Evolutionary conservation across 2,329 filamentous ascomycete genomes (phyloP).

Genomic region (Aureobasidium sp.): DNA sequence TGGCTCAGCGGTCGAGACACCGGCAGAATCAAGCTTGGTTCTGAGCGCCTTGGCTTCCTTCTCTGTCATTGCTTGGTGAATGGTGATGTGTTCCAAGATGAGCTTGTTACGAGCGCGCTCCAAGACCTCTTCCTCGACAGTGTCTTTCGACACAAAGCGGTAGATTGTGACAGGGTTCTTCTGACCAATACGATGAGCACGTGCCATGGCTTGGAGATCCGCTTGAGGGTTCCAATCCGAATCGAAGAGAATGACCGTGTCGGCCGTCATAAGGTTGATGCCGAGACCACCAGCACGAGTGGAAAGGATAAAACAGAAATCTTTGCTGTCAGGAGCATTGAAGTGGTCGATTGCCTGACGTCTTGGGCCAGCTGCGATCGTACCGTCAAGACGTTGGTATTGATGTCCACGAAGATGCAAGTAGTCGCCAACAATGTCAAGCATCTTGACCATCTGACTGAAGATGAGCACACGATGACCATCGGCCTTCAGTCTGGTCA

Average conservation of each 20-base stretch:
- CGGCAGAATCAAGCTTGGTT: constrained; percentile 65
- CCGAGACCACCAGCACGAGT: constrained; percentile 95
- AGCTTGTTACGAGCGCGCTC: constrained; percentile 96
- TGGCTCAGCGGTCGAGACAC: constrained; percentile 59
- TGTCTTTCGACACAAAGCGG: constrained; percentile 93
- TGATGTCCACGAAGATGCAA: constrained; percentile 87
- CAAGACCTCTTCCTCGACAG: constrained; percentile 94
- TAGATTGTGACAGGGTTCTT: constrained; percentile 95
- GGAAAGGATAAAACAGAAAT: constrained; percentile 93
- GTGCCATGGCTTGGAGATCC: constrained; percentile 95
- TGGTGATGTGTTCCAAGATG: constrained; percentile 93
- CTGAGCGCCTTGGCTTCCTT: constrained; percentile 81
- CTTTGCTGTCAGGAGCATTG: constrained; percentile 90
- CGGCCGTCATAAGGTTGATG: constrained; percentile 97
- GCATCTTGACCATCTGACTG: constrained; percentile 99
- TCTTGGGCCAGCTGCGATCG: constrained; percentile 78
- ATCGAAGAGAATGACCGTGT: constrained; percentile 96
- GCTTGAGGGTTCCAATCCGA: constrained; percentile 99
- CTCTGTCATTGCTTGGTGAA: constrained; percentile 93
- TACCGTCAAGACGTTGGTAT: constrained; percentile 91
- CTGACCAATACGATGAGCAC: constrained; percentile 95
- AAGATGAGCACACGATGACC: constrained; percentile 96
- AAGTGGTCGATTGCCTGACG: constrained; percentile 97
- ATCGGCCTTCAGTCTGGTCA: constrained; percentile 87
- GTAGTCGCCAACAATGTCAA: constrained; percentile 93